Evolutionary conservation across 2,329 filamentous ascomycete genomes (phyloP), one percentile per base, ranked within the genome.

Genomic region (Orbilia oligospora): DNA sequence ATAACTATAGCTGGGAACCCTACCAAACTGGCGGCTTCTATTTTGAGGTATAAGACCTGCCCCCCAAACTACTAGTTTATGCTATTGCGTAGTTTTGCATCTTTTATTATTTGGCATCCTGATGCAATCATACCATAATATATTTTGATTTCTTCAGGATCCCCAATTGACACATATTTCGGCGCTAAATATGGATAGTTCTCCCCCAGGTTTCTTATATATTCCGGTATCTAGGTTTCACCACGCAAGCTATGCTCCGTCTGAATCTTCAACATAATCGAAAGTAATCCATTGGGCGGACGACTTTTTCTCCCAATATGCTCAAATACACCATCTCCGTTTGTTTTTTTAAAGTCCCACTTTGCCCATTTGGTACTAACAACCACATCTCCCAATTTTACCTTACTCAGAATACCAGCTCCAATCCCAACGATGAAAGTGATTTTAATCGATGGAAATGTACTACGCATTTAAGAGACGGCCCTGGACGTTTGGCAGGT

Each of bases 371-470:
- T 36, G 8, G 65, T 55, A 12, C 66, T 58, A 22, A 69, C 24
- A 2, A 69, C 66, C 2, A 69, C 65, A n/a, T 68, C 65, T 5
- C 65, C 65, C 12, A 68, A 36, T 41, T 48, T 78, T 18, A 82
- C 69, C 24, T 81, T 70, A 2, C 55, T 44, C 9, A 81, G 81
- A 18, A 82, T 73, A n/a, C 83, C 83, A 27, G 82, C 81, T 16
- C 84, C 86, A 44, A 87, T 85, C 18, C 86, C 86, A 0, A 87
- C 85, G 83, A 87, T 84, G 0, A 87, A 81, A 1, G 83, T 83
- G 46, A 86, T 82, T 20, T 80, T 82, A 38, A 86, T 84, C n/a
- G 71, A 72, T 8, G 81, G 79, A 71, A 85, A 86, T 2, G 81
- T 82, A 3, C 73, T 61, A 16, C 71, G 55, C 83, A 85, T 84